Conservation (phyloP, 768 basidiomycete species). For the Hortiboletus campestris region DNA sequence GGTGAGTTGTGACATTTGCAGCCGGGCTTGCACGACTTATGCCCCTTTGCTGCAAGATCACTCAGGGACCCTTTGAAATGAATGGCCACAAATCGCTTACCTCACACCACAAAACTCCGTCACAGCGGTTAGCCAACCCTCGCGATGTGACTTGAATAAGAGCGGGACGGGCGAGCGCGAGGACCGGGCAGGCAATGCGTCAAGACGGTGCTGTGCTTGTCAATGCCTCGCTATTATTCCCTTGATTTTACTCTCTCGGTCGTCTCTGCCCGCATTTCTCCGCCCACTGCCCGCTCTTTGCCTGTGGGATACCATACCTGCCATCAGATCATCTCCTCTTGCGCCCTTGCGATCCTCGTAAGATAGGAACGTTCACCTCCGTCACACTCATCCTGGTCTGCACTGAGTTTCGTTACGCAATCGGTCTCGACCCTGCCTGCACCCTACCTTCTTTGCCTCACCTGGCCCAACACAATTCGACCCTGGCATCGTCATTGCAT, state of each 20-base stretch:
- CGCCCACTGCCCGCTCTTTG: too few species aligned
- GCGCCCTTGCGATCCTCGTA: not conserved
- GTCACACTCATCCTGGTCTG: too few species aligned
- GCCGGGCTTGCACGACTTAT: not conserved
- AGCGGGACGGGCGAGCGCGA: too few species aligned
- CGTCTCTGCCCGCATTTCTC: constrained; percentile 1
- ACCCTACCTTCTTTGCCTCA: not conserved
- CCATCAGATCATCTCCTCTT: not conserved
- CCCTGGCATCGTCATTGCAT: not conserved
- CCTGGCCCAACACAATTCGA: not conserved
- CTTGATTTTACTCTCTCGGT: not conserved
- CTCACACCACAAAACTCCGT: constrained; percentile 14
- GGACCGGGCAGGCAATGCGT: too few species aligned
- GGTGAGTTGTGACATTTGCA: not conserved
- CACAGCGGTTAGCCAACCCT: too few species aligned
- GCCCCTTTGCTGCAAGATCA: constrained; percentile 7
- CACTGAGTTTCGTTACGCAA: not conserved
- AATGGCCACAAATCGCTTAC: constrained; percentile 10
- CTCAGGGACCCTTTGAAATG: not conserved
- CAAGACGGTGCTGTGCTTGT: not conserved
- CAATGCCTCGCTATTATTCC: not conserved
- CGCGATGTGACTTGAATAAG: too few species aligned
- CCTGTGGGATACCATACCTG: too few species aligned
- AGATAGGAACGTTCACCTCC: not conserved
- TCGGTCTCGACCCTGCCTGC: not conserved